A percentile compares a stretch with the other conserved stretches of the same genome.
Conservation (phyloP, 805 yeast species). For the Torulaspora indica region DNA sequence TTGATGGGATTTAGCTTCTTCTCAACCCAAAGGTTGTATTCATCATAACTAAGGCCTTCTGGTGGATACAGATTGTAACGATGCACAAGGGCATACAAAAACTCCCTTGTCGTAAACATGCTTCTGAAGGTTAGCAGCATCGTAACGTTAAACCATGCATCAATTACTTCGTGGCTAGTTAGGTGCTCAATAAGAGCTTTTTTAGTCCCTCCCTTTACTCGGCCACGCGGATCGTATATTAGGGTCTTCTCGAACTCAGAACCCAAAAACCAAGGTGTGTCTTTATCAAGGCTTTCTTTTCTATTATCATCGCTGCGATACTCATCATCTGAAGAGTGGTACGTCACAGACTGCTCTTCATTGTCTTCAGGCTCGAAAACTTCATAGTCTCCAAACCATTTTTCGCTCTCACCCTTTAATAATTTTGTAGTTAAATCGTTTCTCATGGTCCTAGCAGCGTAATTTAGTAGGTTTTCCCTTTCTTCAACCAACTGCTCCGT, state of each 20-base stretch:
- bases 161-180: constrained; percentile 64
- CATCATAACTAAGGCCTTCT: constrained; percentile 79
- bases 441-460: constrained; percentile 74
- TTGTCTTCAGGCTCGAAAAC: constrained; percentile 21
- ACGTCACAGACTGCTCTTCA: constrained; percentile 2
- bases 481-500: constrained; percentile 63
- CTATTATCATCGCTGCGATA: constrained; percentile 5
- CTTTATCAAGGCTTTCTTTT: constrained; percentile 38
- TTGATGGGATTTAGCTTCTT: constrained; percentile 66
- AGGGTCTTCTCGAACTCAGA: constrained; percentile 58
- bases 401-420: constrained; percentile 45
- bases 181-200: constrained; percentile 74
- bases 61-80: constrained; percentile 76
- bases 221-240: constrained; percentile 63
- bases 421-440: constrained; percentile 61
- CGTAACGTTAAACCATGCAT: constrained; percentile 59
- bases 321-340: constrained; percentile 6
- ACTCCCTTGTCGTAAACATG: constrained; percentile 61
- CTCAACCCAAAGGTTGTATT: constrained; percentile 70
- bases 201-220: constrained; percentile 76
- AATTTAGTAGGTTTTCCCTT: constrained; percentile 62
- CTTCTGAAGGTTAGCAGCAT: constrained; percentile 73
- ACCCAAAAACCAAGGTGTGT: constrained; percentile 67
- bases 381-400: constrained; percentile 24
- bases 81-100: constrained; percentile 54